phyloP scores from a whole-genome alignment of 2,329 filamentous ascomycete species.

The Pseudopyricularia javanii region DNA sequence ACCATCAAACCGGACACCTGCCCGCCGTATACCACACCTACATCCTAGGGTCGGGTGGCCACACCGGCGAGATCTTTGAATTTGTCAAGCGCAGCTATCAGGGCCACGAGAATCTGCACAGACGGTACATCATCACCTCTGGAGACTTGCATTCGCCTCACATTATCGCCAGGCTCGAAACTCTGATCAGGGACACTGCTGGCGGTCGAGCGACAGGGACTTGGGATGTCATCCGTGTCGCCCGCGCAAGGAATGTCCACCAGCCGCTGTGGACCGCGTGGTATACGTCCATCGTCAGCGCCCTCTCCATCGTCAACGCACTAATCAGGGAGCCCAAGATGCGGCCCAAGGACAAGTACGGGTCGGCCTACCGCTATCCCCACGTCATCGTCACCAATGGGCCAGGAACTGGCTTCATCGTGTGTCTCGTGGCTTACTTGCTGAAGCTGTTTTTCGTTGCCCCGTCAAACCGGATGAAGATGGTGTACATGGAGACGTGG shows the following conservation, averaged over 20 bases:
- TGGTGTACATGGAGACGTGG: slow-evolving; percentile 87
- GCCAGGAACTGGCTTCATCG: slow-evolving; percentile 73
- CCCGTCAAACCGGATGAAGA: slow-evolving; percentile 47
- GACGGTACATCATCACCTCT: slow-evolving; percentile 71
- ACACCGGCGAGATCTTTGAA: slow-evolving; percentile 88
- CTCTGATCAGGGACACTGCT: slow-evolving; percentile 21
- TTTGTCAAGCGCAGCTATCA: slow-evolving; percentile 56
- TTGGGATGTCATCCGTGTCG: slow-evolving; percentile 56
- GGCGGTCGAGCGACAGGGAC: slow-evolving; percentile 26
- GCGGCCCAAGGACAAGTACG: slow-evolving; percentile 5
- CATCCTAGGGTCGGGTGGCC: slow-evolving; percentile 83
- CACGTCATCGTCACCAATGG: slow-evolving; percentile 78
- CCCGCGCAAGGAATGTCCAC: slow-evolving; percentile 69
- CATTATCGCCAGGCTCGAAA: slow-evolving; percentile 53
- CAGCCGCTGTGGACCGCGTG: slow-evolving; percentile 68
- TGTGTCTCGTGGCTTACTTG: slow-evolving; percentile 39
- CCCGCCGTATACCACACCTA: slow-evolving; percentile 51
- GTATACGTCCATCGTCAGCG: slow-evolving; percentile 47
- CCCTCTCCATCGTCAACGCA: slow-evolving; percentile 29
- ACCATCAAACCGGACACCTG: slow-evolving; percentile 7
- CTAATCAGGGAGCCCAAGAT: slow-evolving; percentile 15
- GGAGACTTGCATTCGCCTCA: slow-evolving; percentile 62
- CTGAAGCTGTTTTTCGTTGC: slow-evolving; percentile 32
- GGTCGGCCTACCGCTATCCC: slow-evolving; percentile 35
- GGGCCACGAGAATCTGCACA: slow-evolving; percentile 40